phyloP scores from a whole-genome alignment of 2,329 filamentous ascomycete genomes.

The Thelonectria rubi region DNA sequence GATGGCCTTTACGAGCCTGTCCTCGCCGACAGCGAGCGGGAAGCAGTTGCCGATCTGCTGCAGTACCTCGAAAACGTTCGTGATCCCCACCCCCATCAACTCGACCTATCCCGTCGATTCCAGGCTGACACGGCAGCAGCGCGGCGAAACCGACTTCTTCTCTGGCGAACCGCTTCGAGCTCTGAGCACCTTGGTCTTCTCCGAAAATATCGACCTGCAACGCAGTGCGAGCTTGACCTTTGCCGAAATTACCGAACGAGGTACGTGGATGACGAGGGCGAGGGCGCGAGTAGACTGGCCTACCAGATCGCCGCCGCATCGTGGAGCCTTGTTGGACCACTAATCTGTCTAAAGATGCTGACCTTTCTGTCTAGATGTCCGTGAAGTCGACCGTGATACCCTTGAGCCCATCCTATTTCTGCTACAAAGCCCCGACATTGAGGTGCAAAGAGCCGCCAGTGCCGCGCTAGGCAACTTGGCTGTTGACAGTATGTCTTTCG shows the following conservation, averaged over 20 bases:
- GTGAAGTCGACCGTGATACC: constrained; percentile 93
- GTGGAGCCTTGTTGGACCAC: neutral
- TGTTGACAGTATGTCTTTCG: constrained; percentile 80
- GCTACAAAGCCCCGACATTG: constrained; percentile 93
- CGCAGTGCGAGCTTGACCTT: constrained; percentile 97
- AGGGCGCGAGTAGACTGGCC: neutral
- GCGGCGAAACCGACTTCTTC: constrained; percentile 98
- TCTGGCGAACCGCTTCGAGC: constrained; percentile 93
- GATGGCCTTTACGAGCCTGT: constrained; percentile 87
- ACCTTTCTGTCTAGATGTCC: constrained; percentile 74
- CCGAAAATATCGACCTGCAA: constrained; percentile 97
- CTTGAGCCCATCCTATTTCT: constrained; percentile 96
- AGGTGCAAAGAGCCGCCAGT: constrained; percentile 95
- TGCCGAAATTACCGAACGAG: constrained; percentile 98
- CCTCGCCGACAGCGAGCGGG: constrained; percentile 93
- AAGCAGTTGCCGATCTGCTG: constrained; percentile 93
- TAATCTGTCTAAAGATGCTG: constrained; percentile 8
- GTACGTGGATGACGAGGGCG: constrained; percentile 59
- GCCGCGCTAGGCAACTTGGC: constrained; percentile 95
- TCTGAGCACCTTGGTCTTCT: constrained; percentile 95
- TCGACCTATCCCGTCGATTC: neutral
- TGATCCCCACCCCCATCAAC: constrained; percentile 28
- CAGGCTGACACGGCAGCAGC: constrained; percentile 63
- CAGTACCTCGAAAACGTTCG: constrained; percentile 96
- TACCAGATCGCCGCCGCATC: neutral